Conservation (phyloP, 1,284 basidiomycete genomes). For the Volvariella surrecta region DNA sequence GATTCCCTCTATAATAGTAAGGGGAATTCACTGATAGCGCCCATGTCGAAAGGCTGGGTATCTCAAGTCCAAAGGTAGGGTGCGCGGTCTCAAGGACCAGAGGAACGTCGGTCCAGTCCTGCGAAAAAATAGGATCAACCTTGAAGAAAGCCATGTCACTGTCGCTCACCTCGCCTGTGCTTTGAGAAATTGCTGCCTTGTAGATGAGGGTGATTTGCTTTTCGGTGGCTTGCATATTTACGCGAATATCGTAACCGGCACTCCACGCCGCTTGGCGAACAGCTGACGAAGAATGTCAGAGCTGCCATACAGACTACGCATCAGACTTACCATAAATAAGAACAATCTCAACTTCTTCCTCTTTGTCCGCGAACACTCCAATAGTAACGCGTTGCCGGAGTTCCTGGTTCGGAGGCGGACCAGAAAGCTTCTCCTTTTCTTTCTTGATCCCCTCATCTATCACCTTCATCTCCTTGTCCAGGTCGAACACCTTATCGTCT, state of each 20-base stretch:
- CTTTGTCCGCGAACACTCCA: constrained; percentile 23
- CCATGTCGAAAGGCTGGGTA: constrained; percentile 18
- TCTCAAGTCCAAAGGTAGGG: constrained; percentile 17
- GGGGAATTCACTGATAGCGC: constrained; percentile 13
- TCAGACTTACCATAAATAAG: constrained; percentile 23
- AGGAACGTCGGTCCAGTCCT: constrained; percentile 21
- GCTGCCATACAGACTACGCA: too few relatives aligned
- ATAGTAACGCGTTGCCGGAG: constrained; percentile 20
- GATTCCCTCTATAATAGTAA: background rate
- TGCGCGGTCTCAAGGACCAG: constrained; percentile 22
- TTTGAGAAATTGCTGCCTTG: constrained; percentile 24
- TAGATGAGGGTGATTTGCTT: constrained; percentile 22
- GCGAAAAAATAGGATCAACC: background rate
- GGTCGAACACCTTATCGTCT: constrained; percentile 19
- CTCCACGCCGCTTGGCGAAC: constrained; percentile 21
- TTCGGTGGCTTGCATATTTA: constrained; percentile 23
- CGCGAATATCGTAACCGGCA: constrained; percentile 25
- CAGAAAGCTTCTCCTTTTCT: constrained; percentile 15
- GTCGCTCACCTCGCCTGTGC: constrained; percentile 22
- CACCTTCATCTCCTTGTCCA: constrained; percentile 17
- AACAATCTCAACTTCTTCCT: constrained; percentile 24
- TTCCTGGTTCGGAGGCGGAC: constrained; percentile 11
- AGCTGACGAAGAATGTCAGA: constrained; percentile 11
- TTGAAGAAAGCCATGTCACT: background rate
- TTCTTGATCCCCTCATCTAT: constrained; percentile 15